Percentiles rank a stretch among this genome's conserved stretches.
phyloP scores from a whole-genome alignment of 176 grass and related monocot species.

The Paspalum vaginatum region DNA sequence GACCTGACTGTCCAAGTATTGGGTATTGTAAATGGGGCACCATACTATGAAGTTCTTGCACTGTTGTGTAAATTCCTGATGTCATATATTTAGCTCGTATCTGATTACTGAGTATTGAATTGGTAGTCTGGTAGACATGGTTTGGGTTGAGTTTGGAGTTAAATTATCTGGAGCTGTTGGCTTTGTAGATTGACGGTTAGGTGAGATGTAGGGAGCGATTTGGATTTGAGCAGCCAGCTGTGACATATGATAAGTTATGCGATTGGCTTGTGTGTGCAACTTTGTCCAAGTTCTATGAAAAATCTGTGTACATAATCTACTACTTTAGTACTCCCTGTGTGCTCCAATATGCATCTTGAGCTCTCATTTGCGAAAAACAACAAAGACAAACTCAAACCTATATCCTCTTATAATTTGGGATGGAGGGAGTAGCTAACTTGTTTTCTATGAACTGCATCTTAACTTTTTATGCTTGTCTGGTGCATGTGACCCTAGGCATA shows the following conservation, averaged over 20 bases:
- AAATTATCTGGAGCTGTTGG: conserved; percentile 5
- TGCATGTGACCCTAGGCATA: conserved; percentile 6
- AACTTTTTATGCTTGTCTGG: background rate
- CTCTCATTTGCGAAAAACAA: conserved; percentile 9
- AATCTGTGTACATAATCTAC: conserved; percentile 29
- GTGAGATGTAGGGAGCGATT: conserved; percentile 36
- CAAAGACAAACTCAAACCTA: background rate
- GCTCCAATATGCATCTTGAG: background rate
- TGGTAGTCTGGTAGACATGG: conserved; percentile 44
- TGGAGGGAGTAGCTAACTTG: background rate
- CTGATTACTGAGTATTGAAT: conserved; percentile 30
- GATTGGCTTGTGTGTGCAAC: conserved; percentile 33
- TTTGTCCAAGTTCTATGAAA: conserved; percentile 24
- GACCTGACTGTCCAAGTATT: conserved; percentile 23
- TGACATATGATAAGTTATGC: conserved; percentile 53
- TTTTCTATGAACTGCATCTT: background rate
- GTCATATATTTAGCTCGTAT: conserved; percentile 44
- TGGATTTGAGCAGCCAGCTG: conserved; percentile 30
- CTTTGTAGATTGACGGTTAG: conserved; percentile 48
- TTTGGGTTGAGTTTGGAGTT: conserved; percentile 50
- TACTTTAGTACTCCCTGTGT: background rate
- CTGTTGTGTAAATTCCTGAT: conserved; percentile 43
- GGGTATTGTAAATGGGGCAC: conserved; percentile 44
- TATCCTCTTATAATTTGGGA: background rate
- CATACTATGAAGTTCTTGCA: conserved; percentile 34